A percentile compares a stretch with the other conserved stretches of the same genome.
These are phyloP conservation scores for Oryza meridionalis DNA, from an alignment of 176 grass and related monocot genomes.

Conservation along the genomic window DNA sequence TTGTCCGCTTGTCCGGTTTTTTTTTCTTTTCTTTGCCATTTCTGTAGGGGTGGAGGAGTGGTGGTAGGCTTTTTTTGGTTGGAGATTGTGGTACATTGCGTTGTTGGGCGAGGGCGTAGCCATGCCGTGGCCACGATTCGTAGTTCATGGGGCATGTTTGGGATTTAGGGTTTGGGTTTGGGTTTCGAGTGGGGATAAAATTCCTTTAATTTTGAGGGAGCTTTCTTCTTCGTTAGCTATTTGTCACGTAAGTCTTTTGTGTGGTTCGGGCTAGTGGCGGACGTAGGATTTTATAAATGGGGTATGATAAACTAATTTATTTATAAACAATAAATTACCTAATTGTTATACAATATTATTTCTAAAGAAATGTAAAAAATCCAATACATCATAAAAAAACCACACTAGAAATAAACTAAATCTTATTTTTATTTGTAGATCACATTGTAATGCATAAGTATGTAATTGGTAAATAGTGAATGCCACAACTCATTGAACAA, in stretches of 20 bases:
- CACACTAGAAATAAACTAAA: no score
- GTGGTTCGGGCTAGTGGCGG: background rate
- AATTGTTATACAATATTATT: no score
- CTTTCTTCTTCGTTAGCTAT: background rate
- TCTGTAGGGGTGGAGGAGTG: background rate
- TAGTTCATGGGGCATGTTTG: background rate
- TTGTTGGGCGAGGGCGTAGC: background rate
- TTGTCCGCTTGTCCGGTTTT: background rate
- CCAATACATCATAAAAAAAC: no score
- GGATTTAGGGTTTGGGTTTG: constrained; percentile 35
- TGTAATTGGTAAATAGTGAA: no score
- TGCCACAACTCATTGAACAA: no score
- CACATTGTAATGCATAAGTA: no score
- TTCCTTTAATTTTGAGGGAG: background rate
- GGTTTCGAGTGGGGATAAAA: background rate
- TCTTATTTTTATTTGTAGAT: no score
- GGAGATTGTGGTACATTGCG: background rate
- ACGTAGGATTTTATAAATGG: no score
- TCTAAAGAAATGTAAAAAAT: no score
- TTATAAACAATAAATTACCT: no score
- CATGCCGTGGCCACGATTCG: background rate
- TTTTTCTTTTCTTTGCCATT: background rate
- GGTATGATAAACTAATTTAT: no score
- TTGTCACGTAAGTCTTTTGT: background rate
- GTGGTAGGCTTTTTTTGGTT: background rate